Conservation (phyloP, 1,284 basidiomycete species). For the Microbotryum lychnidis-dioicae region DNA sequence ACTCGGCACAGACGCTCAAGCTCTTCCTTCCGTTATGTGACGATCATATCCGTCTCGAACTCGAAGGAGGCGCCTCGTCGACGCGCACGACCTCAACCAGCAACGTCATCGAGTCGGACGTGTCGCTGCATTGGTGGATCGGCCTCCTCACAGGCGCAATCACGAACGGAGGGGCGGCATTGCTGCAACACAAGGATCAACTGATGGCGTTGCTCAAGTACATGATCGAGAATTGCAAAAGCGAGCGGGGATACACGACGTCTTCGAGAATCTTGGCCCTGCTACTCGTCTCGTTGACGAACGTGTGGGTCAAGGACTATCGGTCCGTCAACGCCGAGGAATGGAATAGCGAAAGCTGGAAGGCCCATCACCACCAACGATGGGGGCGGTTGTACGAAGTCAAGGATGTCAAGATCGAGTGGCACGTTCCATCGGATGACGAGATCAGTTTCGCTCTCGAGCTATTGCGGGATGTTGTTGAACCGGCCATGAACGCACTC, state of each 20-base stretch:
- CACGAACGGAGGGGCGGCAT: constrained; percentile 58
- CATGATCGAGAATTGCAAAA: constrained; percentile 70
- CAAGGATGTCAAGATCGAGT: constrained; percentile 72
- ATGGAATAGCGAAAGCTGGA: constrained; percentile 60
- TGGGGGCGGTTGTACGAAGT: constrained; percentile 57
- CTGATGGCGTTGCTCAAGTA: constrained; percentile 61
- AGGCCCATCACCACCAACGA: constrained; percentile 48
- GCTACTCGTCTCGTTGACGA: constrained; percentile 64
- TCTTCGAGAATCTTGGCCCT: constrained; percentile 72
- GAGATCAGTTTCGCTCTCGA: constrained; percentile 79
- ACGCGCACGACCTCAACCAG: constrained; percentile 78
- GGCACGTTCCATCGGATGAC: constrained; percentile 69
- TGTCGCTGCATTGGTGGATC: constrained; percentile 87
- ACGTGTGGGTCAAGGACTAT: constrained; percentile 71
- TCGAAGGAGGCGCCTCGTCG: constrained; percentile 87
- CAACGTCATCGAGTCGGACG: constrained; percentile 76
- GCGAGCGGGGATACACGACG: constrained; percentile 80
- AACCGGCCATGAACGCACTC: constrained; percentile 60
- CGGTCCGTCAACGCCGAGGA: constrained; percentile 76
- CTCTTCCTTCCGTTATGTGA: constrained; percentile 68
- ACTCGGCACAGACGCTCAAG: constrained; percentile 66
- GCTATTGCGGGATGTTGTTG: constrained; percentile 60
- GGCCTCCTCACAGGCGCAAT: constrained; percentile 68
- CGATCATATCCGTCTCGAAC: constrained; percentile 71
- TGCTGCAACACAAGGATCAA: constrained; percentile 60